phyloP scores from a whole-genome alignment of 2,329 filamentous ascomycete genomes.

The Pezicula radicicola region DNA sequence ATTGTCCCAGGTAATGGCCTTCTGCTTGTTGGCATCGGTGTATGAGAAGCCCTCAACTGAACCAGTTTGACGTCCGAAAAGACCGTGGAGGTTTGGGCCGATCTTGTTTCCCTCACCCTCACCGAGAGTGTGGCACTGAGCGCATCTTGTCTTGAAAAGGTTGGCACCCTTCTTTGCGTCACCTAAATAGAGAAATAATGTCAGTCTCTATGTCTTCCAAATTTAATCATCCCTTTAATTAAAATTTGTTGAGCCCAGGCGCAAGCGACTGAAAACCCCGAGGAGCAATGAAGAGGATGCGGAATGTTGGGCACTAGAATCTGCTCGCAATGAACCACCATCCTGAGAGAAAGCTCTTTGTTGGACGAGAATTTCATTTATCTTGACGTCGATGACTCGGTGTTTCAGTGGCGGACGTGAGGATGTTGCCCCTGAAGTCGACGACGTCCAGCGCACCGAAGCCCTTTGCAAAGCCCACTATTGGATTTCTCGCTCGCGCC shows the following conservation, averaged over 20 bases:
- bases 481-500: background rate
- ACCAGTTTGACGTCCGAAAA: constrained; percentile 95
- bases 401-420: background rate
- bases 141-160: constrained; percentile 99
- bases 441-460: constrained; percentile 2
- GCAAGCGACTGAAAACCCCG: constrained; percentile 11
- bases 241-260: constrained; percentile 3
- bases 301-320: background rate
- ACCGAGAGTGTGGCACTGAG: constrained; percentile 97
- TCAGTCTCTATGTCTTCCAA: constrained; percentile 25
- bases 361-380: background rate
- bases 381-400: background rate
- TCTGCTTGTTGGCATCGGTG: constrained; percentile 99
- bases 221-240: background rate
- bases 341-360: background rate
- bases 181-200: constrained; percentile 52
- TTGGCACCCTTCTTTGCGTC: constrained; percentile 94
- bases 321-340: background rate
- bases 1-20: constrained; percentile 87
- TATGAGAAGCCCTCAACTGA: constrained; percentile 91
- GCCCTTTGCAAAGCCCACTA: background rate
- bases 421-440: constrained; percentile 5
- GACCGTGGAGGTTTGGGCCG: constrained; percentile 93
- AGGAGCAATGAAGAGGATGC: background rate
- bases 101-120: constrained; percentile 93